A percentile compares a stretch with the other conserved stretches of the same genome.
Evolutionary conservation across 139 green algal species (phyloP).

Genomic region (Tetraselmis striata): DNA sequence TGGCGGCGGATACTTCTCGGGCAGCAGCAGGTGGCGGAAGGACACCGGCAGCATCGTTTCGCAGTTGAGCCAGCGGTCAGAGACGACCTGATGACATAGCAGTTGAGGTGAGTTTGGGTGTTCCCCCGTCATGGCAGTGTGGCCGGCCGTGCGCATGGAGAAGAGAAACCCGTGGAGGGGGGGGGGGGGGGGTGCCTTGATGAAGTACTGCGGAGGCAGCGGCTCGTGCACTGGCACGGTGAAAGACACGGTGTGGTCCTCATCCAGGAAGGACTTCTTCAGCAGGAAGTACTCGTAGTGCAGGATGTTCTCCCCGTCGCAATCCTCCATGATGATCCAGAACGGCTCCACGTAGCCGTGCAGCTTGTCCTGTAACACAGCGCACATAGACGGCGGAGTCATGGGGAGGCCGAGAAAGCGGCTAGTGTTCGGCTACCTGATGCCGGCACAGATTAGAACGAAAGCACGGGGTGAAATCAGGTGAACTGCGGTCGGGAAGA

Average conservation of each 20-base stretch:
- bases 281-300: conserved; percentile 95
- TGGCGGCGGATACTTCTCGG: conserved; percentile 88
- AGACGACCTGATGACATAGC: conserved; percentile 66
- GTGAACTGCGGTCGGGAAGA: too few relatives aligned
- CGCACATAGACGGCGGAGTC: too few relatives aligned
- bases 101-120: too few relatives aligned
- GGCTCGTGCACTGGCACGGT: conserved; percentile 90
- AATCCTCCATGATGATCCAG: conserved; percentile 94
- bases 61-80: conserved; percentile 79
- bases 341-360: conserved; percentile 92
- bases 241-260: conserved; percentile 87
- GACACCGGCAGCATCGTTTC: conserved; percentile 79
- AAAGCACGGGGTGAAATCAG: too few relatives aligned
- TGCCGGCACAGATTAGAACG: too few relatives aligned
- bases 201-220: conserved; percentile 96
- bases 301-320: conserved; percentile 79
- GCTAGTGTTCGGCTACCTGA: too few relatives aligned
- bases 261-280: conserved; percentile 63
- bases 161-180: neutral
- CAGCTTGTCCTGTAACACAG: conserved; percentile 58
- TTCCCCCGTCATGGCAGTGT: neutral
- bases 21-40: conserved; percentile 92
- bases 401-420: too few relatives aligned
- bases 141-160: neutral
- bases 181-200: conserved; percentile 24